These are phyloP conservation scores for Saccharomycopsis crataegensis DNA, from an alignment of 1,139 yeast species.

Conservation along the genomic window DNA sequence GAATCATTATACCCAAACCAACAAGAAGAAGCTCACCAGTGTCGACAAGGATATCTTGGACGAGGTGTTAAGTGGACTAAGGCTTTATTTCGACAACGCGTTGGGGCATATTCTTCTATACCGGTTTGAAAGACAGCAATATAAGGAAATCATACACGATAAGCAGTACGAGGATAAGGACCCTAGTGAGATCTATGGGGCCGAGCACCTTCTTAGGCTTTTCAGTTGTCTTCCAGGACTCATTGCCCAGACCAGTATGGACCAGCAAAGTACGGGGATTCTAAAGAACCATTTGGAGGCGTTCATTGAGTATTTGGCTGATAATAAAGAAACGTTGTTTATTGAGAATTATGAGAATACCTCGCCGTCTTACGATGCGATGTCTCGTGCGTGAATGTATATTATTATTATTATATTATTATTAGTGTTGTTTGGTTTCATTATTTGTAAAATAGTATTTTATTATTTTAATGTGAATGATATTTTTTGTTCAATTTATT, in stretches of 20 bases:
- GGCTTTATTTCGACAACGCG: slow-evolving; percentile 69
- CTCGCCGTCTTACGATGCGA: slow-evolving; percentile 39
- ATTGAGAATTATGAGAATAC: slow-evolving; percentile 30
- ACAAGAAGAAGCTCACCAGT: slow-evolving; percentile 25
- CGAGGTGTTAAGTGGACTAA: slow-evolving; percentile 65
- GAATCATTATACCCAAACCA: slow-evolving; percentile 16
- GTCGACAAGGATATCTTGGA: slow-evolving; percentile 49
- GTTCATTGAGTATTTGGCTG: slow-evolving; percentile 23
- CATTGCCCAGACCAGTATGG: slow-evolving; percentile 75
- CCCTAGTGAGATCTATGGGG: slow-evolving; percentile 54
- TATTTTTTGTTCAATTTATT: too few relatives aligned
- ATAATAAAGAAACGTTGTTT: slow-evolving; percentile 34
- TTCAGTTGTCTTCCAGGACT: slow-evolving; percentile 75
- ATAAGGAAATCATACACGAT: slow-evolving; percentile 43
- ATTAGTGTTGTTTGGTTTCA: too few relatives aligned
- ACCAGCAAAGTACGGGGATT: slow-evolving; percentile 57
- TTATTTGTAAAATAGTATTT: too few relatives aligned
- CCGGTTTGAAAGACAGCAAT: slow-evolving; percentile 80
- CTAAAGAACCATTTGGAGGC: slow-evolving; percentile 48
- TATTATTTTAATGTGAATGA: too few relatives aligned
- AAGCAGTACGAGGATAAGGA: slow-evolving; percentile 31
- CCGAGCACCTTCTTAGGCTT: slow-evolving; percentile 68
- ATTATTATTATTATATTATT: too few relatives aligned
- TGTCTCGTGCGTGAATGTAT: slow-evolving; percentile 5
- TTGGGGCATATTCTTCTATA: slow-evolving; percentile 70